A percentile compares a stretch with the other conserved stretches of the same genome.
These are phyloP conservation scores for Evernia prunastri DNA, from an alignment of 495 filamentous ascomycete genomes.

Conservation along the genomic window DNA sequence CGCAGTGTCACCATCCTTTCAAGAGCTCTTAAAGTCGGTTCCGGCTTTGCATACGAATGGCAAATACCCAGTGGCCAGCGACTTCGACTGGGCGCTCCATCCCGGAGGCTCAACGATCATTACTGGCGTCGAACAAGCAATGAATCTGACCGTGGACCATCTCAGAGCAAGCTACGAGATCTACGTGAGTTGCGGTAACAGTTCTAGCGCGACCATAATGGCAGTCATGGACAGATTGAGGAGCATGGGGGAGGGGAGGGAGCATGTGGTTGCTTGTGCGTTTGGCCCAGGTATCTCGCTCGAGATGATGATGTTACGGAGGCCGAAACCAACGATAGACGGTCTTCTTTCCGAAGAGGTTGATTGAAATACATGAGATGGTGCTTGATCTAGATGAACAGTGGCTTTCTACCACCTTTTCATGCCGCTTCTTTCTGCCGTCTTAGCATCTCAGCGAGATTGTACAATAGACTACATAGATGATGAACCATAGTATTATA, in stretches of 20 bases:
- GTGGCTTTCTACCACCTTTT: not conserved
- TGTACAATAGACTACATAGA: slow-evolving; percentile 7
- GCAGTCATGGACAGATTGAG: slow-evolving; percentile 53
- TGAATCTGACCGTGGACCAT: slow-evolving; percentile 50
- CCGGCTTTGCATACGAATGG: slow-evolving; percentile 38
- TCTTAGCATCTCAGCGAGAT: not conserved
- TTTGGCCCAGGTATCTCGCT: slow-evolving; percentile 60
- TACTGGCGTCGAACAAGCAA: slow-evolving; percentile 49
- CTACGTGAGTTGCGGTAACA: slow-evolving; percentile 59
- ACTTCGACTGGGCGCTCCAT: slow-evolving; percentile 66
- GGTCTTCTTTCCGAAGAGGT: slow-evolving; percentile 18
- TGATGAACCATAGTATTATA: not conserved
- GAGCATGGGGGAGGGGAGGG: slow-evolving; percentile 43
- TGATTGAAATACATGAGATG: slow-evolving; percentile 8
- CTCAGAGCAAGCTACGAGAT: slow-evolving; percentile 56
- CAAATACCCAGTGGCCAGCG: slow-evolving; percentile 30
- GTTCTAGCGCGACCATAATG: slow-evolving; percentile 54
- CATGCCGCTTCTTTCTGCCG: not conserved
- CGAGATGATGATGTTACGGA: slow-evolving; percentile 56
- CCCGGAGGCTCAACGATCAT: slow-evolving; percentile 60
- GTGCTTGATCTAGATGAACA: not conserved
- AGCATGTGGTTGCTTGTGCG: slow-evolving; percentile 56
- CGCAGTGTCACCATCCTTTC: slow-evolving; percentile 45
- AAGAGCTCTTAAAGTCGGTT: slow-evolving; percentile 39
- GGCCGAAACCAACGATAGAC: slow-evolving; percentile 25